Base-by-base conservation (phyloP, 352 stramenopile genomes). In the Phytophthora megakarya region DNA sequence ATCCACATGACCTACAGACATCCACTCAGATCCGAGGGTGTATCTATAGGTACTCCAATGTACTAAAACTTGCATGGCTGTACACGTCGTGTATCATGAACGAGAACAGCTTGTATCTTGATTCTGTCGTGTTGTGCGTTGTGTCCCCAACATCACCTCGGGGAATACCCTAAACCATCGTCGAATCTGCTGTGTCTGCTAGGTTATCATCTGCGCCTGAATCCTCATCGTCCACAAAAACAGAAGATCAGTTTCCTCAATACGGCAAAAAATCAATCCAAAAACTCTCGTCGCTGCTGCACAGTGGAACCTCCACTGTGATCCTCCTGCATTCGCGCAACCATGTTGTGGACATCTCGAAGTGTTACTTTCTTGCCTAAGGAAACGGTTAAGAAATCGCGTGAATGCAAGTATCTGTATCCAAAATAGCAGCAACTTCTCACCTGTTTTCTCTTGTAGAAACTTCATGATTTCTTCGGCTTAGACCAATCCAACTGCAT, bases 31-130 rank as follows among this genome's bases (percentile, higher is more conserved):
- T 10, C 26, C 5, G 5, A 32, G 26, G 26, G 26, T 32, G n/a
- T n/a, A 32, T 9, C 26, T 32, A 32, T 9, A 32, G 26, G 26
- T 32, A 32, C 26, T 10, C 9, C 5, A 10, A 5, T 5, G 26
- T 32, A 32, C 9, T 9, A 32, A 32, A 32, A 45, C 37, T 43
- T 49, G 49, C 35, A 57, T 57, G 49, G 3, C 22, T 35, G 22
- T 47, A 35, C 3, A 57, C 22, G 13, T 47, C 49, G 13, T 57
- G 21, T 38, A 57, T 9, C 49, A 57, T 48, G 49, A 57, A 57
- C 23, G 49, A 57, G 18, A 61, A 61, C 19, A 61, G 32, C 22
- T 61, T 52, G 39, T 61, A 62, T 8, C 54, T 13, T 1, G 40
- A 51, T 6, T 51, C 33, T 19, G n/a, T 61, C 4, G 40, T 61